A percentile compares a stretch with the other conserved stretches of the same genome.
Evolutionary conservation across 345 rosid genomes (phyloP).

Genomic region (Corchorus olitorius): DNA sequence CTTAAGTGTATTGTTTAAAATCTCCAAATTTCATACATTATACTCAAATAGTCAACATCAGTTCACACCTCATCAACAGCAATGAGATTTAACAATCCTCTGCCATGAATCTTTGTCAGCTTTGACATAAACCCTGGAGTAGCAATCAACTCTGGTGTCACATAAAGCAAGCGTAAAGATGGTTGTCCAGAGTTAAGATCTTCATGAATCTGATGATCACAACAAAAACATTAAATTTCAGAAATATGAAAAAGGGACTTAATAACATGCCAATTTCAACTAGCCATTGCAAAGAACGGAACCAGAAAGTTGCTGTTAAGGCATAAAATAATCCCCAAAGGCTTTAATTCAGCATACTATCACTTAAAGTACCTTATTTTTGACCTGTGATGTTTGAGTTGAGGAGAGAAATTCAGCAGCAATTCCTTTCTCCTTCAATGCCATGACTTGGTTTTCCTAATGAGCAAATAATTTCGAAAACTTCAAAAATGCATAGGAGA

Average conservation of each 20-base stretch:
- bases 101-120: conserved; percentile 67
- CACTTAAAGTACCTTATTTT: conserved; percentile 44
- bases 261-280: conserved; percentile 2
- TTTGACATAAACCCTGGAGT: conserved; percentile 84
- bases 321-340: not conserved
- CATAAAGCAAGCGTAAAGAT: conserved; percentile 76
- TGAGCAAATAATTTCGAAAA: not conserved
- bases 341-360: not conserved
- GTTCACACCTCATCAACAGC: conserved; percentile 86
- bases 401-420: conserved; percentile 93
- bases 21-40: conserved; percentile 12
- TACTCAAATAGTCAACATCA: not conserved
- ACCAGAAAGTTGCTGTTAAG: not conserved
- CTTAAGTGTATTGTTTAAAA: conserved; percentile 6
- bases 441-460: conserved; percentile 92
- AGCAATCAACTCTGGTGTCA: conserved; percentile 88
- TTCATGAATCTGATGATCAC: conserved; percentile 67
- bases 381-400: conserved; percentile 63
- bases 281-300: not conserved
- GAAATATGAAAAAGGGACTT: not conserved
- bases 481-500: not conserved
- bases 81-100: conserved; percentile 88
- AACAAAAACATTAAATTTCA: conserved; percentile 9
- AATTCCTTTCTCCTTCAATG: conserved; percentile 86
- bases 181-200: conserved; percentile 93